Percentiles rank a stretch among this genome's conserved stretches.
phyloP scores from a whole-genome alignment of 2,329 filamentous ascomycete genomes.

The Penicillium sp. region DNA sequence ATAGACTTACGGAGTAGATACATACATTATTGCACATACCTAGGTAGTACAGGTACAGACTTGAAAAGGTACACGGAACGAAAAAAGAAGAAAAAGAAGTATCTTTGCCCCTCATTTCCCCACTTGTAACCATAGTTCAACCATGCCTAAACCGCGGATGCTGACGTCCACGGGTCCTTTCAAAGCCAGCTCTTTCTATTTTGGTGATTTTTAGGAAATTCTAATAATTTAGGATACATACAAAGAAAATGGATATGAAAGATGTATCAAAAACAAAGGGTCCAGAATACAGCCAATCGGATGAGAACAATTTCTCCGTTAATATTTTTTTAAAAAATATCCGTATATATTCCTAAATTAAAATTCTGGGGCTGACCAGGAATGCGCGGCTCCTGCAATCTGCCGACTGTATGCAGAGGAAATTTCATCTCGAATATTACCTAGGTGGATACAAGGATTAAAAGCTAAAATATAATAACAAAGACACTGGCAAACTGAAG shows the following conservation, averaged over 20 bases:
- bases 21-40: not conserved
- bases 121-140: not conserved
- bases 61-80: not conserved
- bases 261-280: not conserved
- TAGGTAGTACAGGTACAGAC: not conserved
- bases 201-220: not conserved
- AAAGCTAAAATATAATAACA: not conserved
- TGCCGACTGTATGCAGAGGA: not conserved
- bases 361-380: not conserved
- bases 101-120: conserved; percentile 1
- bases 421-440: not conserved
- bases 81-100: conserved; percentile 1
- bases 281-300: not conserved
- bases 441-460: not conserved
- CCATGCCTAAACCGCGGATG: conserved; percentile 2
- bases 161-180: not conserved
- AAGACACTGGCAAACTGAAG: not conserved
- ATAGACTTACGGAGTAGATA: not conserved
- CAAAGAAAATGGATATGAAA: not conserved
- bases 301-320: not conserved
- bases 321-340: not conserved
- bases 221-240: not conserved
- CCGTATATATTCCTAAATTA: not conserved
- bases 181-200: conserved; percentile 4
- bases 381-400: conserved; percentile 2